These are phyloP conservation scores for Porphyra umbilicalis DNA, from an alignment of 31 red algal species.

Conservation along the genomic window DNA sequence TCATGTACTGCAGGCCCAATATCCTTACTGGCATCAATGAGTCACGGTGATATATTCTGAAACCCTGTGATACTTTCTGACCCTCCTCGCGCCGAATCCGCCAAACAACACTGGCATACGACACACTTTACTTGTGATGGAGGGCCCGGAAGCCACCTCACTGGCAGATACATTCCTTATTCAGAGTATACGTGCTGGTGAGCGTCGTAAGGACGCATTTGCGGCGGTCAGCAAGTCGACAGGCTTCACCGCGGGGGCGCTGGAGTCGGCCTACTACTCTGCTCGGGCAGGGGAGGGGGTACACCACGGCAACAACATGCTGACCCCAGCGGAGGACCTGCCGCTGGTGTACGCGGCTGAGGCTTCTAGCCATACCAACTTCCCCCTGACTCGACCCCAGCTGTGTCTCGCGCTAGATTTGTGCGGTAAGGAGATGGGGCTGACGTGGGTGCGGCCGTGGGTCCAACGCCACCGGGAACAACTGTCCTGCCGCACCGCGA, in stretches of 20 bases:
- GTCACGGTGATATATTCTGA: background rate
- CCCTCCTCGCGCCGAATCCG: background rate
- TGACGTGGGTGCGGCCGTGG: too few relatives aligned
- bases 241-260: background rate
- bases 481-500: too few relatives aligned
- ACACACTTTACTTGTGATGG: background rate
- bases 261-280: background rate
- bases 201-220: background rate
- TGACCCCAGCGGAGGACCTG: background rate
- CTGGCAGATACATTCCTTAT: background rate
- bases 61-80: background rate
- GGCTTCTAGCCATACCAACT: background rate
- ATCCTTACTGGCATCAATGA: background rate
- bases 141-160: background rate
- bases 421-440: too few relatives aligned
- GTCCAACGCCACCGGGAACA: too few relatives aligned
- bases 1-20: too few relatives aligned
- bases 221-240: background rate
- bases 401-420: background rate
- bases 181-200: background rate
- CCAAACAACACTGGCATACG: background rate
- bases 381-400: background rate
- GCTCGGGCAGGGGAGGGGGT: too few relatives aligned
- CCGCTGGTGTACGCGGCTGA: background rate
- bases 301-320: background rate